Conservation (phyloP, 306 rosid genomes). For the Trichosanthes cucumerina region DNA sequence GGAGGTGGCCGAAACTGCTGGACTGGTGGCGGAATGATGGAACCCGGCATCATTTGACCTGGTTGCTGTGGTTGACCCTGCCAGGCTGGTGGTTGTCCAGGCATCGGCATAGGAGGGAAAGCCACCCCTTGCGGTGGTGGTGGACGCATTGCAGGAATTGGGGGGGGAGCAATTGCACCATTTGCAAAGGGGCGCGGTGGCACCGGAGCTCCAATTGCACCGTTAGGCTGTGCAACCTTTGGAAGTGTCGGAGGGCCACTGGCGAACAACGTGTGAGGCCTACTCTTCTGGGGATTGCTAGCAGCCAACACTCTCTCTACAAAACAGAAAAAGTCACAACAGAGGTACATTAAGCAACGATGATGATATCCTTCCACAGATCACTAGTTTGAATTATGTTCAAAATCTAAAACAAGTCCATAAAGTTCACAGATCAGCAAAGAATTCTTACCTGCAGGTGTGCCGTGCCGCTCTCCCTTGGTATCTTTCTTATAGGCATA, state of each 20-base stretch:
- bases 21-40: conserved; percentile 47
- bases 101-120: conserved; percentile 59
- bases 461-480: conserved; percentile 95
- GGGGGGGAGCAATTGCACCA: conserved; percentile 44
- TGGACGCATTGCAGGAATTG: conserved; percentile 57
- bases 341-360: neutral
- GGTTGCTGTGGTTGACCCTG: conserved; percentile 66
- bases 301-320: conserved; percentile 98
- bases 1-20: conserved; percentile 92
- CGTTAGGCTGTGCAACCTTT: conserved; percentile 55
- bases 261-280: conserved; percentile 94
- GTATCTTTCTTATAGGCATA: conserved; percentile 98
- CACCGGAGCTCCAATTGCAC: conserved; percentile 32
- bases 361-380: neutral
- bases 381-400: neutral
- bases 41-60: conserved; percentile 47
- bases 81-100: conserved; percentile 62
- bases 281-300: conserved; percentile 86
- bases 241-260: conserved; percentile 86
- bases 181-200: conserved; percentile 84
- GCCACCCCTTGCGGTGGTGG: conserved; percentile 67
- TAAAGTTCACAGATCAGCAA: neutral
- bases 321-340: neutral
- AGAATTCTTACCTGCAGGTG: conserved; percentile 75
- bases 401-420: neutral